Percentiles rank a stretch among this genome's conserved stretches.
Evolutionary conservation across 2,329 filamentous ascomycete genomes (phyloP).

Genomic region (Nigrospora sphaerica): DNA sequence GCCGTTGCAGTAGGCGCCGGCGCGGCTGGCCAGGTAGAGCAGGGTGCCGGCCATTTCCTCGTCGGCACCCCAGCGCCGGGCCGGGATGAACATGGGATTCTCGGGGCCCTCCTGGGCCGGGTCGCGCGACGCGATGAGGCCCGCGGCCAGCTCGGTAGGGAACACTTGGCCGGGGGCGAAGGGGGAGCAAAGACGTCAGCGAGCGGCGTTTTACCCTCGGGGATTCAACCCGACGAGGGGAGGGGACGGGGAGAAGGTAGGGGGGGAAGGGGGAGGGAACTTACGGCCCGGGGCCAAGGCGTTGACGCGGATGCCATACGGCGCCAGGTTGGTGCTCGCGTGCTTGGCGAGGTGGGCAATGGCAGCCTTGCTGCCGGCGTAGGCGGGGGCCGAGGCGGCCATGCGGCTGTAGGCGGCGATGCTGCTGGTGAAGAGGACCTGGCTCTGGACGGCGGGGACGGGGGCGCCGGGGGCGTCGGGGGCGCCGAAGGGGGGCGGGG

Average conservation of each 20-base stretch:
- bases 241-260: background rate
- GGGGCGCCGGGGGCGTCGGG: constrained; percentile 5
- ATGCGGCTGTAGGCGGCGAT: constrained; percentile 15
- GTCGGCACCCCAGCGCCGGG: constrained; percentile 16
- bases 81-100: constrained; percentile 14
- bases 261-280: constrained; percentile 5
- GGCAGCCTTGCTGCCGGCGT: constrained; percentile 17
- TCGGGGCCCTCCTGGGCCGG: constrained; percentile 12
- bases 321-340: constrained; percentile 14
- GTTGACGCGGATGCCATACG: constrained; percentile 18
- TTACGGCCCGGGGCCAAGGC: constrained; percentile 21
- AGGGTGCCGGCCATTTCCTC: constrained; percentile 21
- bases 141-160: constrained; percentile 13
- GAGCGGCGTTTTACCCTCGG: too few relatives aligned
- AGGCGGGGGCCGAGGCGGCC: constrained; percentile 10
- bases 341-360: constrained; percentile 20
- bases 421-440: constrained; percentile 19
- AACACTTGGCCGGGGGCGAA: constrained; percentile 13
- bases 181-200: background rate
- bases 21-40: constrained; percentile 20
- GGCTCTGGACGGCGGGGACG: constrained; percentile 19
- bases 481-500: constrained; percentile 7
- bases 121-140: constrained; percentile 12
- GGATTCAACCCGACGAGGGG: background rate
- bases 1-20: constrained; percentile 20